phyloP scores from a whole-genome alignment of 2,329 filamentous ascomycete genomes.

The Cladosporium sp. region DNA sequence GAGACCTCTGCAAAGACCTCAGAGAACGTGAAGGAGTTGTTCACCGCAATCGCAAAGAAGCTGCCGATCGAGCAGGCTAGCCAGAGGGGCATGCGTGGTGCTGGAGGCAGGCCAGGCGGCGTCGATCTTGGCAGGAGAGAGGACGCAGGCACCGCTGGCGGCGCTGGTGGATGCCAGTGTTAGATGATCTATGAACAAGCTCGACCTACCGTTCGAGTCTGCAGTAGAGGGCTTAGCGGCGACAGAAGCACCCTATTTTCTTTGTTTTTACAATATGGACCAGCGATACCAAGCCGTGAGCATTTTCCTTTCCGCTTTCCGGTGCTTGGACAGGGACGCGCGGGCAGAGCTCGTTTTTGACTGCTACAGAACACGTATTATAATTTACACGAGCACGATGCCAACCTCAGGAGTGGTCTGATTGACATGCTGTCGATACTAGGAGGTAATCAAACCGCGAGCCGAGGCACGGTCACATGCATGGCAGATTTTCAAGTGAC shows the following conservation, averaged over 20 bases:
- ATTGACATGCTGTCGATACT: neutral
- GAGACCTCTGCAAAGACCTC: slow-evolving; percentile 98
- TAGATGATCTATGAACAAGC: slow-evolving; percentile 38
- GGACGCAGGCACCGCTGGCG: slow-evolving; percentile 59
- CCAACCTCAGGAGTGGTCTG: neutral
- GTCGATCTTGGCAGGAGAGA: slow-evolving; percentile 68
- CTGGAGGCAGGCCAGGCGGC: slow-evolving; percentile 59
- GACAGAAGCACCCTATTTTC: slow-evolving; percentile 13
- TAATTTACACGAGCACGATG: slow-evolving; percentile 8
- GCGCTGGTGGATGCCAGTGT: slow-evolving; percentile 63
- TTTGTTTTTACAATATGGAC: slow-evolving; percentile 17
- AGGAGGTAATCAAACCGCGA: neutral
- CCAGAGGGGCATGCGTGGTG: slow-evolving; percentile 74
- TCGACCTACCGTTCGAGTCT: neutral
- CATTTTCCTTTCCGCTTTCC: slow-evolving; percentile 13
- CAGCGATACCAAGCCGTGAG: slow-evolving; percentile 19
- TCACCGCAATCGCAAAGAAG: slow-evolving; percentile 97
- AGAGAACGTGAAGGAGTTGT: slow-evolving; percentile 92
- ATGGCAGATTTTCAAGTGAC: neutral
- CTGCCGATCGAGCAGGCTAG: slow-evolving; percentile 93
- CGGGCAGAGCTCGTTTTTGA: slow-evolving; percentile 8
- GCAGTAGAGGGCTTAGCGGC: slow-evolving; percentile 4
- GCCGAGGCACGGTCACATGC: neutral
- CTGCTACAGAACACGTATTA: slow-evolving; percentile 19
- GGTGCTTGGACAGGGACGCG: slow-evolving; percentile 8